These are phyloP conservation scores for Neonectria magnoliae DNA, from an alignment of 2,329 filamentous ascomycete species.

Conservation along the genomic window DNA sequence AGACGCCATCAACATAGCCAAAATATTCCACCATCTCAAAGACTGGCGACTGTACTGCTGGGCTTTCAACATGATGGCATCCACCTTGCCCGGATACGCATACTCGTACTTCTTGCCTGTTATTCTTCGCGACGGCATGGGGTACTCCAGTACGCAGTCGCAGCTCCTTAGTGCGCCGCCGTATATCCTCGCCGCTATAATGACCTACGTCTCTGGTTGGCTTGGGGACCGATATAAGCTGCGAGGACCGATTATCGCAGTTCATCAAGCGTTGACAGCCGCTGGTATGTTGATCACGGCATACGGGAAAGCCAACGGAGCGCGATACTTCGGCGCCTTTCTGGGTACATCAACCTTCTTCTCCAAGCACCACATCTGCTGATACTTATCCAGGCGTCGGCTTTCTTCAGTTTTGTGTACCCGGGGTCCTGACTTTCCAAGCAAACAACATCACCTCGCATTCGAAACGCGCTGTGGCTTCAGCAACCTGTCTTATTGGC, in stretches of 20 bases:
- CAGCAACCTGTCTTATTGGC: slow-evolving; percentile 11
- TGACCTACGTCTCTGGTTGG: slow-evolving; percentile 12
- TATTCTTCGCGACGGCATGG: slow-evolving; percentile 21
- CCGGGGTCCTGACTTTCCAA: slow-evolving; percentile 19
- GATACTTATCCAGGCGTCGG: neutral
- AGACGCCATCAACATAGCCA: neutral
- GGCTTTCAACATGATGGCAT: slow-evolving; percentile 21
- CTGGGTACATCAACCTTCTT: neutral
- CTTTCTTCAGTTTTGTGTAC: slow-evolving; percentile 19
- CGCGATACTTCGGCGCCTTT: slow-evolving; percentile 22
- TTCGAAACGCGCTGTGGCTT: slow-evolving; percentile 15
- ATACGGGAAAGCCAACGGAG: slow-evolving; percentile 6
- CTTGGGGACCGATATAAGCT: slow-evolving; percentile 11
- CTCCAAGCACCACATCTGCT: neutral
- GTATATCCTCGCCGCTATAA: slow-evolving; percentile 17
- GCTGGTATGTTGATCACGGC: slow-evolving; percentile 17
- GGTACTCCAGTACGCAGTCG: slow-evolving; percentile 1
- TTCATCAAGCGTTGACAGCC: slow-evolving; percentile 10
- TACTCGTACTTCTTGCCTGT: slow-evolving; percentile 23
- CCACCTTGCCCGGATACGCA: slow-evolving; percentile 17
- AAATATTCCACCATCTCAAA: slow-evolving; percentile 4
- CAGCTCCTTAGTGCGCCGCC: slow-evolving; percentile 22
- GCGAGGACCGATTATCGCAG: slow-evolving; percentile 12
- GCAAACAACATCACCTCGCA: slow-evolving; percentile 21
- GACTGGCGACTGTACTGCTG: slow-evolving; percentile 20